Conservation (phyloP, 495 filamentous ascomycete genomes). For the Collariella sp. region DNA sequence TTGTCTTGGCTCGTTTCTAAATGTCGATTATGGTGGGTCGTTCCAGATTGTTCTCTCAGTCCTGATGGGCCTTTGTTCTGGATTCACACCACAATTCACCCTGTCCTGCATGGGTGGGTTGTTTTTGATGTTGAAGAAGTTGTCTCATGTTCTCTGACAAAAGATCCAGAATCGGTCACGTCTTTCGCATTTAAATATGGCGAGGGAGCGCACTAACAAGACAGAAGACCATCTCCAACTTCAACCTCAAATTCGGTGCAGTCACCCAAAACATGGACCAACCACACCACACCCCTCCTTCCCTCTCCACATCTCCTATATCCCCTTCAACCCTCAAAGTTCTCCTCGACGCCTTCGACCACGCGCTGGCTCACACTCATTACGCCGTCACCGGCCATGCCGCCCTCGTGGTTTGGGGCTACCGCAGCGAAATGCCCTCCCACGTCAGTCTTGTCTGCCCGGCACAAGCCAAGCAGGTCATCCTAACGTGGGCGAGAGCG, state of each 20-base stretch:
- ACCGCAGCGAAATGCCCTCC: conserved; percentile 2
- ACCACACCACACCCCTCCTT: not conserved
- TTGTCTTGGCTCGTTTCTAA: not conserved
- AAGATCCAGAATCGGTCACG: too few species aligned
- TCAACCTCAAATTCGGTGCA: not conserved
- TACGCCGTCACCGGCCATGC: conserved; percentile 35
- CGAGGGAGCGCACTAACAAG: too few species aligned
- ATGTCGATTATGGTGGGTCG: not conserved
- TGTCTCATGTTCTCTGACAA: too few species aligned
- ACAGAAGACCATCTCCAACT: too few species aligned
- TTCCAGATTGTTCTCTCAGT: not conserved
- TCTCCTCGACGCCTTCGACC: conserved; percentile 27
- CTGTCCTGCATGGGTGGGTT: too few species aligned
- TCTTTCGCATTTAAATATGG: too few species aligned
- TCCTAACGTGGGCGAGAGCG: conserved; percentile 25
- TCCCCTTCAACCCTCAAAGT: conserved; percentile 6
- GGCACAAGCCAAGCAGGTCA: conserved; percentile 15
- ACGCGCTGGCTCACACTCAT: conserved; percentile 25
- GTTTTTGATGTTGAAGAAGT: too few species aligned
- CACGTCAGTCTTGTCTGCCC: conserved; percentile 30
- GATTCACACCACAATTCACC: not conserved
- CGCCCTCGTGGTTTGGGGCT: conserved; percentile 32
- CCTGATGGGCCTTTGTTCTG: not conserved
- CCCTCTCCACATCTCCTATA: conserved; percentile 5
- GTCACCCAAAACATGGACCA: not conserved